Evolutionary conservation across 1,284 basidiomycete genomes (phyloP), one percentile per base, ranked within the genome.

Genomic region (Malassezia furfur): DNA sequence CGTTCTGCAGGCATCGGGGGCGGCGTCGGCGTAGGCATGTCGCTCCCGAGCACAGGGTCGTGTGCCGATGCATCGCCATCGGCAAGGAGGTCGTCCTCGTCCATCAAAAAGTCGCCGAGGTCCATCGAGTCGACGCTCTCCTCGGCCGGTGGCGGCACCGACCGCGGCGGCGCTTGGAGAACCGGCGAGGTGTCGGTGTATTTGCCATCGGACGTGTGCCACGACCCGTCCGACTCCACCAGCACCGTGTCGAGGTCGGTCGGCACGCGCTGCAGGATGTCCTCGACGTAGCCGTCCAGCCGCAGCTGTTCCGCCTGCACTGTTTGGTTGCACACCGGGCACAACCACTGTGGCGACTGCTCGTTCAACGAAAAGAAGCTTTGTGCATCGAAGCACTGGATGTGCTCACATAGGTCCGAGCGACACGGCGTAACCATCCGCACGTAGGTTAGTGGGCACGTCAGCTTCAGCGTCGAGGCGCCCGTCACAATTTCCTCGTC

Each of bases 341-440:
- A 98, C 37, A 85, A 76, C 87, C 89, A 99, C 31, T 90, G 91
- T 0, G 94, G 94, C 5, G 91, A 93, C 76, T 89, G 86, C 68
- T 93, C 88, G 82, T 96, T 98, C 72, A 94, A 84, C 21, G 85
- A 86, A 67, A 87, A 90, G 88, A 91, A 98, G 48, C 87, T 89
- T 19, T 81, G 81, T 0, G 91, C 91, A 75, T 98, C 94, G 74
- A 98, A 99, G 76, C 94, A 99, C 69, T 94, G 89, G 2, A 88
- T 79, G 75, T 98, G 94, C 21, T 86, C 83, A 72, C 94, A 98
- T 60, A 81, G 78, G 12, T 78, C 80, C 0, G 93, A 91, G 15
- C 93, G 85, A 70, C 87, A 85, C 2, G 94, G 93, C 0, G 83
- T 86, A 28, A 77, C 79, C 56, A 99, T 85, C 11, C 91, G 86